Conservation (phyloP, 179 eudicot species). For the Camellia oleifera region DNA sequence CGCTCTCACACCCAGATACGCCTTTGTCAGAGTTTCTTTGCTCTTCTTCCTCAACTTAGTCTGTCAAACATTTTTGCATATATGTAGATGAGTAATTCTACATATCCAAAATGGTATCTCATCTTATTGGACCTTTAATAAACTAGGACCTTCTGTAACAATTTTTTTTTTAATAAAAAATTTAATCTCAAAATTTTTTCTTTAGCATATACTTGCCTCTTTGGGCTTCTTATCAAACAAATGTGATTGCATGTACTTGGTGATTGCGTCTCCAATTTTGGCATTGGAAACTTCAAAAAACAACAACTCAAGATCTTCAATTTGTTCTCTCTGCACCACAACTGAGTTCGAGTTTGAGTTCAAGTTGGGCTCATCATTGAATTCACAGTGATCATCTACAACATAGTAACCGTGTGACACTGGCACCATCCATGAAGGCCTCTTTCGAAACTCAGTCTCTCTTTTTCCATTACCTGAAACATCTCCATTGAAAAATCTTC, state of each 20-base stretch:
- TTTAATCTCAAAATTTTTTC: no score
- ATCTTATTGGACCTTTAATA: no score
- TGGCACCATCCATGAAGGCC: conserved; percentile 60
- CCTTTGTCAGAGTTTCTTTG: conserved; percentile 63
- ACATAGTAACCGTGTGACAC: conserved; percentile 63
- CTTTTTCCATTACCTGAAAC: conserved; percentile 21
- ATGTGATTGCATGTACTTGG: conserved; percentile 54
- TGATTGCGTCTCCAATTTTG: conserved; percentile 33
- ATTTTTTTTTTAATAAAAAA: no score
- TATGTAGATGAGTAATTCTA: no score
- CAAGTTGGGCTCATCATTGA: not conserved
- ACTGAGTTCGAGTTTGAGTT: conserved; percentile 32
- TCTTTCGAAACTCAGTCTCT: conserved; percentile 27
- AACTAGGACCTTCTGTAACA: no score
- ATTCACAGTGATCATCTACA: conserved; percentile 35
- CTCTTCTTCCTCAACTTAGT: conserved; percentile 40
- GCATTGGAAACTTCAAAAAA: conserved; percentile 54
- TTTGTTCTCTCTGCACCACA: conserved; percentile 63
- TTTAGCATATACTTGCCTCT: conserved; percentile 29
- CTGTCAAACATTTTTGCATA: conserved; percentile 14
- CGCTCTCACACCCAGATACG: conserved; percentile 42
- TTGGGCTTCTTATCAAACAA: conserved; percentile 50
- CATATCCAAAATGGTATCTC: no score
- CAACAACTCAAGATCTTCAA: conserved; percentile 56
- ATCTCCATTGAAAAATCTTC: conserved; percentile 28